A percentile compares a stretch with the other conserved stretches of the same genome.
Conservation (phyloP, 768 basidiomycete genomes). For the Suillus occidentalis region DNA sequence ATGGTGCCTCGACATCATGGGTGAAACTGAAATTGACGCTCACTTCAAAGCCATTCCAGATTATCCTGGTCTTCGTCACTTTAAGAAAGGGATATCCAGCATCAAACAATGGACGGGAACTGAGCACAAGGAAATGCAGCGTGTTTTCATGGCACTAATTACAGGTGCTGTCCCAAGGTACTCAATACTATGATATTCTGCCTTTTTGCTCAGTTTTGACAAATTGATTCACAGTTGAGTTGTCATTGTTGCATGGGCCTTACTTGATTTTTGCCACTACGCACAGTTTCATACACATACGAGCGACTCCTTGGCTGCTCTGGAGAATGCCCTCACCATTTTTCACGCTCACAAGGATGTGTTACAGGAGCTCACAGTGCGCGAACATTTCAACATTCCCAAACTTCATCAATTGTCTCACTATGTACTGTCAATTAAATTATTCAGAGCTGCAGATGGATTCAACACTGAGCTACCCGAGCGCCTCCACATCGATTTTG, state of each 20-base stretch:
- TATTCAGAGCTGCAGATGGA: no score
- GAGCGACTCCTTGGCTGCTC: not conserved
- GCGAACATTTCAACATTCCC: no score
- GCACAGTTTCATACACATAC: not conserved
- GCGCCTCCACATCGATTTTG: no score
- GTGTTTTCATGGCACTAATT: not conserved
- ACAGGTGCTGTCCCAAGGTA: not conserved
- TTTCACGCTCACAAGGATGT: no score
- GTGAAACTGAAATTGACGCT: not conserved
- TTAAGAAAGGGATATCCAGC: not conserved
- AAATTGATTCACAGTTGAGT: not conserved
- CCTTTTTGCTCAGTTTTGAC: not conserved
- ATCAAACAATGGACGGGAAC: no score
- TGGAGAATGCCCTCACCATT: no score
- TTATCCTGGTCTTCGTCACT: not conserved
- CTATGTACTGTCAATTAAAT: no score
- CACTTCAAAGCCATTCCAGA: not conserved
- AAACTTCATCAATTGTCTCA: no score
- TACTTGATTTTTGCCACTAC: not conserved
- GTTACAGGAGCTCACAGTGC: no score
- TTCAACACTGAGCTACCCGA: no score
- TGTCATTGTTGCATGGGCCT: not conserved
- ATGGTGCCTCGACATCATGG: conserved; percentile 30
- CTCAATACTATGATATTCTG: not conserved
- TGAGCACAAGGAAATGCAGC: not conserved